Evolutionary conservation across 2,329 filamentous ascomycete genomes (phyloP).

Genomic region (Claviceps pazoutovae): DNA sequence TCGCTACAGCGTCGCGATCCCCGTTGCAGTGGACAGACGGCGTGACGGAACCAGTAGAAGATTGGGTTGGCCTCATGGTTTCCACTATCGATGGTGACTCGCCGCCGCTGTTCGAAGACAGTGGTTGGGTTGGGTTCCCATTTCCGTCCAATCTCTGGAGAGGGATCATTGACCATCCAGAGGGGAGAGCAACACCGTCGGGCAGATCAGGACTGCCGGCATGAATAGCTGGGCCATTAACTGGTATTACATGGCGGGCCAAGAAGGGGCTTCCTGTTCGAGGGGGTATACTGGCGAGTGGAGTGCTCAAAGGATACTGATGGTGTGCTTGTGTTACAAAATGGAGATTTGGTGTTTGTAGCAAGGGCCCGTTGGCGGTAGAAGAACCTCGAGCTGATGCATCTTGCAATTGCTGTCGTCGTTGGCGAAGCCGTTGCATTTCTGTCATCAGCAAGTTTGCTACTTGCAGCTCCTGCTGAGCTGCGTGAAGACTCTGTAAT

Average conservation of each 20-base stretch:
- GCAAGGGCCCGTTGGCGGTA: slow-evolving; percentile 4
- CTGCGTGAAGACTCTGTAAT: slow-evolving; percentile 45
- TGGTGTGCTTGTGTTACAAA: slow-evolving; percentile 9
- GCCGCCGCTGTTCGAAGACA: slow-evolving; percentile 1
- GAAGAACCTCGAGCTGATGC: slow-evolving; percentile 11
- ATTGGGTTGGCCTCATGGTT: slow-evolving; percentile 4
- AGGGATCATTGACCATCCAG: slow-evolving; percentile 51
- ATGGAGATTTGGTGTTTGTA: slow-evolving; percentile 8
- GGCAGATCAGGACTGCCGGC: slow-evolving; percentile 48
- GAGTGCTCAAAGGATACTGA: slow-evolving; percentile 10
- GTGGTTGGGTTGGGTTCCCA: slow-evolving; percentile 11
- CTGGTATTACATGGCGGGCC: slow-evolving; percentile 32
- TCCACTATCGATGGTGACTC: slow-evolving; percentile 10
- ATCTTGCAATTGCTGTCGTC: slow-evolving; percentile 26
- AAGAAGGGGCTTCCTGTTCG: slow-evolving; percentile 28
- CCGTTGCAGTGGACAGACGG: neutral
- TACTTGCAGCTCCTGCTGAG: slow-evolving; percentile 54
- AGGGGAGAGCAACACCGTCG: slow-evolving; percentile 48
- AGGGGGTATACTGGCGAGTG: slow-evolving; percentile 15
- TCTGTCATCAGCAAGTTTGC: slow-evolving; percentile 56
- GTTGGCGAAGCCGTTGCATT: slow-evolving; percentile 47
- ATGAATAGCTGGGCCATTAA: slow-evolving; percentile 37
- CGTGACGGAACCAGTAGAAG: neutral
- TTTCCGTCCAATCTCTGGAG: slow-evolving; percentile 38
- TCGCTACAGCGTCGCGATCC: neutral